phyloP scores from a whole-genome alignment of 352 stramenopile genomes.

The Globisporangium cystogenes region DNA sequence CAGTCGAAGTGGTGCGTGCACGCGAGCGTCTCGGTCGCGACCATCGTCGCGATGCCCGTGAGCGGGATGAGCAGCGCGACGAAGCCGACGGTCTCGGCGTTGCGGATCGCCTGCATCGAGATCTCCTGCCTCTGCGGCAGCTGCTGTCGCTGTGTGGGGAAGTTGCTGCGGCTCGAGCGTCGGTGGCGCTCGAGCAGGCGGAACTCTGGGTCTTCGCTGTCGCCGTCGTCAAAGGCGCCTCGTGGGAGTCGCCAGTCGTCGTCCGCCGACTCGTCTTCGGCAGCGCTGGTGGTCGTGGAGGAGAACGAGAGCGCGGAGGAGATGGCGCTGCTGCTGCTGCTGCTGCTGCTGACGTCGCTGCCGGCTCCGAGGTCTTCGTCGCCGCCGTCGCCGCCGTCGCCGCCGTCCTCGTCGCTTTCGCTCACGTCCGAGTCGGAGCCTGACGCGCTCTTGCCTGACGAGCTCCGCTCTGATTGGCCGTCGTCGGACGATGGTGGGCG shows the following conservation, averaged over 20 bases:
- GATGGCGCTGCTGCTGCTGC: slow-evolving; percentile 5
- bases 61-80: slow-evolving; percentile 69
- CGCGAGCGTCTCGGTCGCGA: slow-evolving; percentile 59
- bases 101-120: slow-evolving; percentile 15
- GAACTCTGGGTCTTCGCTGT: background rate
- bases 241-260: background rate
- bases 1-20: slow-evolving; percentile 75
- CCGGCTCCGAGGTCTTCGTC: background rate
- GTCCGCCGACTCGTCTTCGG: background rate
- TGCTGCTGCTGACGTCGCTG: slow-evolving; percentile 1
- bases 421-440: slow-evolving; percentile 15
- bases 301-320: slow-evolving; percentile 14
- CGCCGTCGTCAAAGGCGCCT: background rate
- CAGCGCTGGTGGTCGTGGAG: slow-evolving; percentile 1
- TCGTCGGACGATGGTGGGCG: background rate
- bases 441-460: slow-evolving; percentile 1
- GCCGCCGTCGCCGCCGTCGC: slow-evolving; percentile 5
- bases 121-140: slow-evolving; percentile 1
- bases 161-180: slow-evolving; percentile 5
- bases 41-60: slow-evolving; percentile 68
- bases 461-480: slow-evolving; percentile 12
- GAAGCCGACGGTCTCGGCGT: slow-evolving; percentile 54
- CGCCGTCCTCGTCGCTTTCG: slow-evolving; percentile 5
- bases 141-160: background rate
- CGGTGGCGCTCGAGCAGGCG: background rate